Base-by-base conservation (phyloP, 208 protist genomes). In the Kentomonas sorsogonicus region DNA sequence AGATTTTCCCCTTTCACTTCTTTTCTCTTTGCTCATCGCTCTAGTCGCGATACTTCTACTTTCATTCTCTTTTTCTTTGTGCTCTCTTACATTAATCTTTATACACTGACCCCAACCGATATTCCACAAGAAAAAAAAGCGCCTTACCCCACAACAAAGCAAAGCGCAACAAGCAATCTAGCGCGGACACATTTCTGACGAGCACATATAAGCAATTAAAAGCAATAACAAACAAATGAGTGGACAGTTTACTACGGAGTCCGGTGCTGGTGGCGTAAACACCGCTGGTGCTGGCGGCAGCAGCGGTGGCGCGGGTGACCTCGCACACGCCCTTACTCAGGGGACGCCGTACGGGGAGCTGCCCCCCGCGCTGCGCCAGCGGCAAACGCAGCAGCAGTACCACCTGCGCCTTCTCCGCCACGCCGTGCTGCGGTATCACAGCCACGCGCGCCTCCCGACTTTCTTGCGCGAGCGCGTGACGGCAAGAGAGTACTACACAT, bases 401-500 rank as follows among this genome's bases (percentile, higher is more conserved):
- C 61, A 76, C 23, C 60, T 40, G 1, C 69, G 69, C 25, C 58
- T 46, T 3, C 38, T 89, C 0, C 65, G 74, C 9, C 68, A 80
- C 50, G 67, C 63, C 1, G 74, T 81, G 5, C 67, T 83, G 38
- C 81, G 74, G 40, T 69, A 71, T 10, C 60, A 83, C 52, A 69
- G 66, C 38, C 90, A 93, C 70, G 43, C 77, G 33, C 74, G 79
- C 22, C 72, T 93, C 9, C 86, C 86, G 0, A 70, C 86, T 3
- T 88, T 81, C 63, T 61, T 84, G 6, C 70, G 62, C 6, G 41
- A 25, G 5, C 59, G 29, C 4, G 47, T 79, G 22, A 67, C 72
- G 29, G 88, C 92, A 72, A 63, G 61, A 44, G 75, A 56, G 16
- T 95, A 95, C 63, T 90, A 91, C 53, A 48, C 73, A 16, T 61